A percentile compares a stretch with the other conserved stretches of the same genome.
These are phyloP conservation scores for Penicillium arizonense DNA, from an alignment of 495 filamentous ascomycete genomes.

Conservation along the genomic window DNA sequence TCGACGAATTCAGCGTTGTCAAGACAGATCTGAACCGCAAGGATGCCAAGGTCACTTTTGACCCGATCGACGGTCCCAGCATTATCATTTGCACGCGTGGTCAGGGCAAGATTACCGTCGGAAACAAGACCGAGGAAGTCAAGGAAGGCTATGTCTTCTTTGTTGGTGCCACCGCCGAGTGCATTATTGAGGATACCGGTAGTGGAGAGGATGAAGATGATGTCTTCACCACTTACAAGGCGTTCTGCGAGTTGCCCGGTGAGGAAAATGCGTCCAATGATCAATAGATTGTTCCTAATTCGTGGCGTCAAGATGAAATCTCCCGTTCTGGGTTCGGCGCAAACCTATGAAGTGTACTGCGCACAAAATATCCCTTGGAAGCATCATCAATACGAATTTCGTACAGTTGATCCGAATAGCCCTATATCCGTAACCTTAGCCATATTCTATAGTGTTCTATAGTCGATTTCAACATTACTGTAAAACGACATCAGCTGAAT, in stretches of 20 bases:
- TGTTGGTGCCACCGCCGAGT: conserved; percentile 86
- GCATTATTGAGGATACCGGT: conserved; percentile 67
- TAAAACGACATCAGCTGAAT: no score
- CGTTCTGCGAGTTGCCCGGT: conserved; percentile 82
- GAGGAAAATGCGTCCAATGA: conserved; percentile 47
- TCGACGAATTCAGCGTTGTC: conserved; percentile 93
- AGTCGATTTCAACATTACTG: no score
- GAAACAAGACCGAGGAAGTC: conserved; percentile 68
- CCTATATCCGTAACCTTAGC: no score
- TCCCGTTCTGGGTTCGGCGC: conserved; percentile 14
- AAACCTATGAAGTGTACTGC: conserved; percentile 17
- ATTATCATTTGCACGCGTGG: conserved; percentile 88
- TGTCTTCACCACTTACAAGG: conserved; percentile 85
- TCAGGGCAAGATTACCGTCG: conserved; percentile 78
- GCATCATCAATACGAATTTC: no score
- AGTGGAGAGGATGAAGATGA: conserved; percentile 47
- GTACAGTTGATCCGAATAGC: no score
- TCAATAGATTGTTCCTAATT: conserved; percentile 28
- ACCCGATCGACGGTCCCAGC: conserved; percentile 82
- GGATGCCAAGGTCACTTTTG: conserved; percentile 81
- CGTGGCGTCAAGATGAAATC: conserved; percentile 10
- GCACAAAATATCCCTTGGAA: background rate
- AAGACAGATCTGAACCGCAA: conserved; percentile 69
- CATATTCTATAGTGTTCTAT: no score
- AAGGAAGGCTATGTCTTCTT: conserved; percentile 86